phyloP scores from a whole-genome alignment of 2,329 filamentous ascomycete species.

The Aspergillus ochraceus region DNA sequence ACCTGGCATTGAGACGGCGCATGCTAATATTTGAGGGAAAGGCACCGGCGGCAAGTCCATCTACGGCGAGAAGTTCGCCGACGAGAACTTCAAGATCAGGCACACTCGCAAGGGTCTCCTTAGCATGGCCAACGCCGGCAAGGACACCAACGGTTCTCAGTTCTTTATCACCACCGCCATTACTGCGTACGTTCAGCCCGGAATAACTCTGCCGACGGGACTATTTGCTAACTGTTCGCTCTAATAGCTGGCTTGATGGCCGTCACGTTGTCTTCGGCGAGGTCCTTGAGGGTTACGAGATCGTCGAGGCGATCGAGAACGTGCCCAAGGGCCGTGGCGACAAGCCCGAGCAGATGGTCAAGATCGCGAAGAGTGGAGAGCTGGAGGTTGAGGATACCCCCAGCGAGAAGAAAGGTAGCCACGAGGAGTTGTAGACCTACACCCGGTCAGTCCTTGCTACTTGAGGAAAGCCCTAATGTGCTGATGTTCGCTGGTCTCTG shows the following conservation, averaged over 20 bases:
- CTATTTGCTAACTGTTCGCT: constrained; percentile 9
- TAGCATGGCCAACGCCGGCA: constrained; percentile 66
- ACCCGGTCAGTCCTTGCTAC: constrained; percentile 26
- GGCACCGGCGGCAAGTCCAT: constrained; percentile 68
- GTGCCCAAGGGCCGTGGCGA: constrained; percentile 57
- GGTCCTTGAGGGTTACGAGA: constrained; percentile 66
- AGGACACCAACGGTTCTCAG: constrained; percentile 65
- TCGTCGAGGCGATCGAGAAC: constrained; percentile 64
- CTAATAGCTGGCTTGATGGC: constrained; percentile 59
- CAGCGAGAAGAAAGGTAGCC: constrained; percentile 59
- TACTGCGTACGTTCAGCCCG: constrained; percentile 45
- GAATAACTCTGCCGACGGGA: neutral
- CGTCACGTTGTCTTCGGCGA: constrained; percentile 69
- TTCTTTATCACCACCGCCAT: constrained; percentile 67
- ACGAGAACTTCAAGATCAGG: constrained; percentile 72
- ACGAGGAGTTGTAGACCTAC: constrained; percentile 61
- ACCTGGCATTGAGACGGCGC: neutral
- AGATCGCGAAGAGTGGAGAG: constrained; percentile 67
- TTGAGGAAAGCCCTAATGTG: constrained; percentile 24
- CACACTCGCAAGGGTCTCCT: constrained; percentile 65
- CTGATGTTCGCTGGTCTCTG: constrained; percentile 33
- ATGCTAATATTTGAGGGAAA: constrained; percentile 22
- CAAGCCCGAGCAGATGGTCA: constrained; percentile 60
- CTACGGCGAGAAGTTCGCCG: constrained; percentile 65
- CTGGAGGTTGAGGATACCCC: constrained; percentile 44